A percentile compares a stretch with the other conserved stretches of the same genome.
Conservation (phyloP, 257 asterid genomes). For the Ocimum tenuiflorum region DNA sequence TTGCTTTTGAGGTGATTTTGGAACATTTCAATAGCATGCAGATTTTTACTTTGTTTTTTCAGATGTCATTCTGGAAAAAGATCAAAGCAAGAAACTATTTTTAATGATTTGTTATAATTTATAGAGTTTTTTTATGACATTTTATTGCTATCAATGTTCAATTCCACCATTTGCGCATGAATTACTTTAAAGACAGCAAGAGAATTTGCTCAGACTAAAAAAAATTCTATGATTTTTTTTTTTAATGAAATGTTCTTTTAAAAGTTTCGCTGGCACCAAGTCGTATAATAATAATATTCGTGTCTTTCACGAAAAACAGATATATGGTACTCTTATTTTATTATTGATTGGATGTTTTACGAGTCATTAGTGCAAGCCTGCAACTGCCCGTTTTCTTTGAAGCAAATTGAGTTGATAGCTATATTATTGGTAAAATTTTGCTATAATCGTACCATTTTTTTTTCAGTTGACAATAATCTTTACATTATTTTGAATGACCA, state of each 20-base stretch:
- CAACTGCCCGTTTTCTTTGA: too few species aligned
- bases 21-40: background rate
- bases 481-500: too few species aligned
- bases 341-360: too few species aligned
- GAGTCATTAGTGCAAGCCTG: too few species aligned
- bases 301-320: too few species aligned
- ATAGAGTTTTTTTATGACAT: background rate
- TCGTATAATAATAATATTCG: too few species aligned
- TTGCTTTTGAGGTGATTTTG: background rate
- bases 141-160: background rate
- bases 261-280: too few species aligned
- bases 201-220: background rate
- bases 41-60: background rate
- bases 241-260: background rate
- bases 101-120: background rate
- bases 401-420: too few species aligned
- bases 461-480: too few species aligned
- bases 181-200: background rate
- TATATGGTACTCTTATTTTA: too few species aligned
- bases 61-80: background rate
- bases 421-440: background rate
- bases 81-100: background rate
- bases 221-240: background rate
- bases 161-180: background rate
- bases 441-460: background rate